Percentiles rank a stretch among this genome's conserved stretches.
These are phyloP conservation scores for Schwanniomyces sp. DNA, from an alignment of 805 yeast genomes.

Conservation along the genomic window DNA sequence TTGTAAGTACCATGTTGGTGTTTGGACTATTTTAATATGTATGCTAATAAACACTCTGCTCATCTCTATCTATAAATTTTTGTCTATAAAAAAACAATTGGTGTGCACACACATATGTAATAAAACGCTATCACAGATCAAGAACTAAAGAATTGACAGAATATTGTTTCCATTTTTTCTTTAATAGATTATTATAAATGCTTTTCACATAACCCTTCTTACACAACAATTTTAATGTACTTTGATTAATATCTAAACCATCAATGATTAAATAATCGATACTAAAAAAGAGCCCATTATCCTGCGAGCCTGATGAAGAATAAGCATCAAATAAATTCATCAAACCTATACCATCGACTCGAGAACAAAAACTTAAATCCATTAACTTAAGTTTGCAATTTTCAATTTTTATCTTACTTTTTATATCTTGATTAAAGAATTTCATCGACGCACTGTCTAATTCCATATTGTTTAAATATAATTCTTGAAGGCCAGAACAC, in stretches of 20 bases:
- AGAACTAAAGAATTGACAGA: slow-evolving; percentile 30
- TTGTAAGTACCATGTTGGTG: slow-evolving; percentile 26
- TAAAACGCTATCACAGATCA: slow-evolving; percentile 5
- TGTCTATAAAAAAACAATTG: background rate
- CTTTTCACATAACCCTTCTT: slow-evolving; percentile 15
- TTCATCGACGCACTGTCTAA: slow-evolving; percentile 35
- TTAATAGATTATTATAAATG: slow-evolving; percentile 24
- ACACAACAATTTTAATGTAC: slow-evolving; percentile 21
- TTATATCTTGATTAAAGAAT: slow-evolving; percentile 26
- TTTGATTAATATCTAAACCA: slow-evolving; percentile 31
- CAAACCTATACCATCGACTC: slow-evolving; percentile 39
- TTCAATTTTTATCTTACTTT: slow-evolving; percentile 11
- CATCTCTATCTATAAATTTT: slow-evolving; percentile 2
- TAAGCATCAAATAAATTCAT: slow-evolving; percentile 25
- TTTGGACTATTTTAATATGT: background rate
- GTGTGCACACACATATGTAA: background rate
- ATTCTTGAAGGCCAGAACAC: slow-evolving; percentile 17
- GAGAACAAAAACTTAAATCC: slow-evolving; percentile 37
- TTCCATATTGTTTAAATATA: slow-evolving; percentile 34
- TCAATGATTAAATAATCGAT: slow-evolving; percentile 26
- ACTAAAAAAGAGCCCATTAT: slow-evolving; percentile 3
- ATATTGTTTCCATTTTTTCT: slow-evolving; percentile 31
- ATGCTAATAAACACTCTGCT: background rate
- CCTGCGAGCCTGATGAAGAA: slow-evolving; percentile 1
- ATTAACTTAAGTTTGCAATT: slow-evolving; percentile 18